Conservation (phyloP, 345 rosid species). For the Bretschneidera sinensis region DNA sequence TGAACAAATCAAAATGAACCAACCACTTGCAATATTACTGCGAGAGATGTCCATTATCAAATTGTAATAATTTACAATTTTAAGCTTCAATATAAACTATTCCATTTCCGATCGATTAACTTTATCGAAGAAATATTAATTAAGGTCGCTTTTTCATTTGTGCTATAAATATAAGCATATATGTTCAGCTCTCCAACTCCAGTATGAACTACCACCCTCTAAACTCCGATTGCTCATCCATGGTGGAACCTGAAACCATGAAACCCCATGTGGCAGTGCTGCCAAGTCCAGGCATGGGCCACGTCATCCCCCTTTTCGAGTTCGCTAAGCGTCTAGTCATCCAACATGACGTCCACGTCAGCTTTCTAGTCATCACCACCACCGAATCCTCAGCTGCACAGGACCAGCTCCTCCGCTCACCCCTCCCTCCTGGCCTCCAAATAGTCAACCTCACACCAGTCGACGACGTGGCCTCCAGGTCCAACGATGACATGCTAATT, state of each 20-base stretch:
- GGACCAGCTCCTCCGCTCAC: conserved; percentile 18
- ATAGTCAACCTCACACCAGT: conserved; percentile 27
- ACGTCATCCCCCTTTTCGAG: conserved; percentile 36
- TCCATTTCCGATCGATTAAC: no score
- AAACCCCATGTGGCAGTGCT: conserved; percentile 27
- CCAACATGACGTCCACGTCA: conserved; percentile 24
- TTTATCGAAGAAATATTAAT: no score
- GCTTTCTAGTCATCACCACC: conserved; percentile 27
- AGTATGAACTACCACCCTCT: no score
- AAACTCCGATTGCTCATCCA: no score
- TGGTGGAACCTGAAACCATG: neutral
- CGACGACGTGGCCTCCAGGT: conserved; percentile 22
- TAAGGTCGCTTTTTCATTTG: no score
- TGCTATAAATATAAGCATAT: no score
- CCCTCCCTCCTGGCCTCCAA: conserved; percentile 23
- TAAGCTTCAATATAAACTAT: no score
- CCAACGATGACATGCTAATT: conserved; percentile 15
- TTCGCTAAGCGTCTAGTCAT: conserved; percentile 31
- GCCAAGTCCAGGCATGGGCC: conserved; percentile 41
- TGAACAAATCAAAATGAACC: no score
- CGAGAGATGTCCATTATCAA: no score
- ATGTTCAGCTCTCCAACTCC: no score
- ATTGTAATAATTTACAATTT: no score
- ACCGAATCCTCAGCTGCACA: conserved; percentile 17
- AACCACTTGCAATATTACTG: no score